phyloP scores from a whole-genome alignment of 768 basidiomycete species.

The Tylopilus plumbeoviolaceoides region DNA sequence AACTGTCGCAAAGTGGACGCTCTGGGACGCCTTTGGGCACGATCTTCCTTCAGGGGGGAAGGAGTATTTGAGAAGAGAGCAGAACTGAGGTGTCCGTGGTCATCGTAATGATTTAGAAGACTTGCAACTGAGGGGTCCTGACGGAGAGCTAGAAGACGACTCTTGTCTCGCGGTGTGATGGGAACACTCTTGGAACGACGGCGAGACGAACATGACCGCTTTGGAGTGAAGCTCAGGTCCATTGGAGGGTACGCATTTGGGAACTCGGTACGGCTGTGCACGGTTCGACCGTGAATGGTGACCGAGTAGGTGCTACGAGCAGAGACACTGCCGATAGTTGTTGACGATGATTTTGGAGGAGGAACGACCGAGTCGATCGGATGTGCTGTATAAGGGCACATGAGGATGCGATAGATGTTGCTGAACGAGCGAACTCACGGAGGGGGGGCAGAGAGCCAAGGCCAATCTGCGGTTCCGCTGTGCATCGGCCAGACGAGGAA shows the following conservation, averaged over 20 bases:
- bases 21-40: constrained; percentile 53
- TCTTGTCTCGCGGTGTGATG: constrained; percentile 43
- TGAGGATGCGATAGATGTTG: not conserved
- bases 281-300: constrained; percentile 61
- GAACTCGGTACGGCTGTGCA: constrained; percentile 60
- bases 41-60: constrained; percentile 34
- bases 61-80: constrained; percentile 63
- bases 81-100: constrained; percentile 58
- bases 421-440: constrained; percentile 44
- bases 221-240: constrained; percentile 25
- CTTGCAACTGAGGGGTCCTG: constrained; percentile 79
- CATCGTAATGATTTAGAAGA: constrained; percentile 69
- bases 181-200: constrained; percentile 33
- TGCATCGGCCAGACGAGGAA: constrained; percentile 67
- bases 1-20: constrained; percentile 75
- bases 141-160: constrained; percentile 55
- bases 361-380: constrained; percentile 58
- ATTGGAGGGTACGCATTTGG: constrained; percentile 55
- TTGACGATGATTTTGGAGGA: constrained; percentile 46
- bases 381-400: constrained; percentile 43
- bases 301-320: constrained; percentile 64
- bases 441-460: constrained; percentile 60
- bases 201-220: constrained; percentile 25
- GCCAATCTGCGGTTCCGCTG: constrained; percentile 52
- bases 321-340: constrained; percentile 50